Conservation (phyloP, 164 flowering plant genomes). For the Warburgia ugandensis region DNA sequence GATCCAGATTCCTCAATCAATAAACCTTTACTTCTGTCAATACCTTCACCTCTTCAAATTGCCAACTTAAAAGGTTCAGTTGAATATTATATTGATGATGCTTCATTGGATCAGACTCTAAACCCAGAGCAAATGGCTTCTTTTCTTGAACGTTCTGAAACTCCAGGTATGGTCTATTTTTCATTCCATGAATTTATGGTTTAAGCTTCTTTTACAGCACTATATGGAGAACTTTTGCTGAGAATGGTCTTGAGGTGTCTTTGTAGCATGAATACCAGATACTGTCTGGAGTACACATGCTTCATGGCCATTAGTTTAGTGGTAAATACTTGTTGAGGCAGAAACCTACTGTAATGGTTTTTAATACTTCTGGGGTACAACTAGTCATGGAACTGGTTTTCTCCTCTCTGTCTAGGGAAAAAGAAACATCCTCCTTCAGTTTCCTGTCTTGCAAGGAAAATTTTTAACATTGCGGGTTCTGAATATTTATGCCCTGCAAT, state of each 20-base stretch:
- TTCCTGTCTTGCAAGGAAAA: no score
- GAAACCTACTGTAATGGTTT: no score
- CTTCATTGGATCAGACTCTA: slow-evolving; percentile 19
- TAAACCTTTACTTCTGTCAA: slow-evolving; percentile 44
- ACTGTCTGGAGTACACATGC: background rate
- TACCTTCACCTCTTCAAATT: slow-evolving; percentile 68
- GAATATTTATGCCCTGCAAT: no score
- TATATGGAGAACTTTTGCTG: no score
- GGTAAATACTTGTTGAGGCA: no score
- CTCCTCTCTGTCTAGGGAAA: no score
- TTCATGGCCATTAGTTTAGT: no score
- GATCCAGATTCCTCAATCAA: slow-evolving; percentile 86
- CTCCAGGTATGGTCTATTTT: slow-evolving; percentile 32
- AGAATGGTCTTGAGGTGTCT: no score
- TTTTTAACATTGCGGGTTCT: no score
- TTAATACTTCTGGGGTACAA: no score
- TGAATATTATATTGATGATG: slow-evolving; percentile 29
- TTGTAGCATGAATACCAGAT: background rate
- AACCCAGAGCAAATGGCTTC: slow-evolving; percentile 21
- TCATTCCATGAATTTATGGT: background rate
- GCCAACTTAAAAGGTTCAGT: slow-evolving; percentile 51
- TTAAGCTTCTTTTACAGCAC: background rate
- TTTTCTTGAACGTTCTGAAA: slow-evolving; percentile 24
- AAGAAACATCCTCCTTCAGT: no score
- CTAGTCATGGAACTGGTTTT: no score